Evolutionary conservation across 495 filamentous ascomycete species (phyloP), one percentile per base, ranked within the genome.

Genomic region (Penicillium parvum): DNA sequence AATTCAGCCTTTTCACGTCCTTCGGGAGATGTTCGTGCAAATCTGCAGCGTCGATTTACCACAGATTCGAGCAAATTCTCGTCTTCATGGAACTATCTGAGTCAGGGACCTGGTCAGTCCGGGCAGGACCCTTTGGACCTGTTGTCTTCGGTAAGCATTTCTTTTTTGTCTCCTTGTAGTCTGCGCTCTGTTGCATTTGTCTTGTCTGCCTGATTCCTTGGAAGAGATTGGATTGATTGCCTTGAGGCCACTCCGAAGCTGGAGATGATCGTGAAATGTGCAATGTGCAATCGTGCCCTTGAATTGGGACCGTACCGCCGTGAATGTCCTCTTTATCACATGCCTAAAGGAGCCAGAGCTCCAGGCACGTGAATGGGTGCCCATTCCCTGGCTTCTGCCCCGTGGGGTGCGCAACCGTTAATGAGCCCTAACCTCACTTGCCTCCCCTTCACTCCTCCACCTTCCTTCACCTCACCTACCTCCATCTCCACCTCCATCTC

Each of bases 31-130:
- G 74, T 76, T 38, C 78, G 89, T 63, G 75, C 76, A 29, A 83
- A 81, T 49, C 71, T 95, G 50, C 87, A 90, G 65, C 85, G 92
- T 63, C 84, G 92, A 47, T 96, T 96, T 72, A 98, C 92, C 42
- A 92, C 89, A 19, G 88, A 92, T 55, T 85, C 87, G 42, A 86
- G 88, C 57, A 86, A 85, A 67, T 73, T 94, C 64, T 85, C 88
- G 49, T 86, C 84, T 53, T 55, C 54, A 39, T 75, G 91, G 72
- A 84, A 77, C 36, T 81, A 85, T 44, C 75, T 94, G 62, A 81
- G 76, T 32, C 75, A 82, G 66, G 69, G 77, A 47, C 57, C 75
- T 34, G 57, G 72, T 37, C 71, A 74, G 47, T 61, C 67, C n/a
- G n/a, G n/a, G 26, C 68, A 75, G 43, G 82, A 85, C 45, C 66